phyloP scores from a whole-genome alignment of 805 yeast genomes.

The Nakazawaea ambrosiae region DNA sequence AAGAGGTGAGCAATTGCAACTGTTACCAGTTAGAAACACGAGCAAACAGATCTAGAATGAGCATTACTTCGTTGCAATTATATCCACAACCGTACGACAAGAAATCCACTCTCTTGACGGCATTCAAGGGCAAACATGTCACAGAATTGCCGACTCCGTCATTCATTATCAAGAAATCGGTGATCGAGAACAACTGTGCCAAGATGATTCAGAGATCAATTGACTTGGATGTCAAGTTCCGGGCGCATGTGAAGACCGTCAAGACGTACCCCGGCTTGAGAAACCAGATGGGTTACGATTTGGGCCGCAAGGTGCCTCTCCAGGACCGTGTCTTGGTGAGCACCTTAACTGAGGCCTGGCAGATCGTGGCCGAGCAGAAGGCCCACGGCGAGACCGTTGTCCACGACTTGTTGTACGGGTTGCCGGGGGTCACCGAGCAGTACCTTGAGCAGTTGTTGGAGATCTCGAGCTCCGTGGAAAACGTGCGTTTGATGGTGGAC shows the following conservation, averaged over 20 bases:
- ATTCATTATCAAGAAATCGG: conserved; percentile 36
- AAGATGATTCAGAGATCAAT: conserved; percentile 41
- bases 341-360: conserved; percentile 62
- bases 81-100: conserved; percentile 18
- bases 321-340: conserved; percentile 50
- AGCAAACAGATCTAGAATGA: too few species aligned
- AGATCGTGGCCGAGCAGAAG: conserved; percentile 23
- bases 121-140: conserved; percentile 35
- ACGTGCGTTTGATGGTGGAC: conserved; percentile 56
- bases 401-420: conserved; percentile 47
- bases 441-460: conserved; percentile 39
- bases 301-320: conserved; percentile 16
- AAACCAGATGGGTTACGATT: conserved; percentile 43
- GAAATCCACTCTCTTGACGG: conserved; percentile 14
- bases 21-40: too few species aligned
- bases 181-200: conserved; percentile 37
- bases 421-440: conserved; percentile 49
- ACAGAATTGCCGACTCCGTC: conserved; percentile 50
- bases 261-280: conserved; percentile 55
- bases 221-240: conserved; percentile 33
- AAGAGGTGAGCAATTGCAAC: too few species aligned
- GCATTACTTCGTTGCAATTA: conserved; percentile 7
- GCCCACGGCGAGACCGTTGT: conserved; percentile 19
- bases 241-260: conserved; percentile 76
- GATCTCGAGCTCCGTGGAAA: conserved; percentile 32